Evolutionary conservation across 805 yeast species (phyloP).

Genomic region (Candida germanica): DNA sequence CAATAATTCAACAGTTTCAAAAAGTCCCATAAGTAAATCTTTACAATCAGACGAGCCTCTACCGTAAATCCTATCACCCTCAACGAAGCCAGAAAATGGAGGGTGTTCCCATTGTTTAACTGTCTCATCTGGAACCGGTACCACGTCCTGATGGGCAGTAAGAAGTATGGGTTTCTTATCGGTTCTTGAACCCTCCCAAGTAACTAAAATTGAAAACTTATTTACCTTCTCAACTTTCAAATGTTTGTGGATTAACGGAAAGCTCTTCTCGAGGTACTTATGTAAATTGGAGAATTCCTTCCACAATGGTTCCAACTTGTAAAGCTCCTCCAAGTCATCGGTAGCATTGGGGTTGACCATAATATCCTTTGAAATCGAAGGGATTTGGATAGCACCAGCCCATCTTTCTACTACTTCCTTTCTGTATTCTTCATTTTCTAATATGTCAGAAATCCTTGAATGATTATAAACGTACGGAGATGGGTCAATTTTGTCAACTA

Average conservation of each 20-base stretch:
- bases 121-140: constrained; percentile 39
- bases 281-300: constrained; percentile 25
- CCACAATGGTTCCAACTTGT: constrained; percentile 25
- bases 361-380: constrained; percentile 32
- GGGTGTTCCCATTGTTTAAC: constrained; percentile 37
- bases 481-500: constrained; percentile 32
- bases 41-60: constrained; percentile 41
- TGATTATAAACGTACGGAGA: constrained; percentile 18
- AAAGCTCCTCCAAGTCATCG: constrained; percentile 23
- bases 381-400: constrained; percentile 26
- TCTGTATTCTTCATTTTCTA: constrained; percentile 24
- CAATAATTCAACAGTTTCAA: constrained; percentile 35
- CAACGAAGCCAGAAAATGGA: constrained; percentile 35
- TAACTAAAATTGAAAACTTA: constrained; percentile 34
- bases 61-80: constrained; percentile 31
- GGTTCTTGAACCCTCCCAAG: constrained; percentile 37
- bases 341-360: constrained; percentile 26
- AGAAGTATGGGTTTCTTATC: constrained; percentile 33
- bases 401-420: constrained; percentile 21
- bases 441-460: constrained; percentile 21
- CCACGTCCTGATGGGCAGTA: constrained; percentile 42
- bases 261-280: constrained; percentile 26
- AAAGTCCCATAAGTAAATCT: constrained; percentile 40
- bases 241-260: constrained; percentile 31
- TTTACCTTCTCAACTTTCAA: constrained; percentile 33